Conservation (phyloP, 306 rosid genomes). For the Quercus aquifolioides region DNA sequence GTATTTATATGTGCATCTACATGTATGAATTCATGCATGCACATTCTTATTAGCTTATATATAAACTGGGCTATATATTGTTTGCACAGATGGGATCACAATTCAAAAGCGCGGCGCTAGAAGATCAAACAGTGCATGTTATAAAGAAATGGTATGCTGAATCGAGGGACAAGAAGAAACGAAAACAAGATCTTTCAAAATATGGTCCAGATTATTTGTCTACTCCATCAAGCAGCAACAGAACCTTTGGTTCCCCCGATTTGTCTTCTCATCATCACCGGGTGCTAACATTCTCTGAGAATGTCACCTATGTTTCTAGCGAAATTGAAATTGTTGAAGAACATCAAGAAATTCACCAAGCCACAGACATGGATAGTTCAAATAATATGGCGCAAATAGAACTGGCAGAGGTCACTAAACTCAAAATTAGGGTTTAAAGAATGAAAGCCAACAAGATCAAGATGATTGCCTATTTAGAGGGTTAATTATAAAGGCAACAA, state of each 20-base stretch:
- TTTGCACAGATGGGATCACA: slow-evolving; percentile 53
- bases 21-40: not conserved
- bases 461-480: not conserved
- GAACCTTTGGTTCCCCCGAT: not conserved
- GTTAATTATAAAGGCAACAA: not conserved
- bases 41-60: not conserved
- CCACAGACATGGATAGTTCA: not conserved
- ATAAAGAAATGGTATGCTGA: slow-evolving; percentile 50
- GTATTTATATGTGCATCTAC: slow-evolving; percentile 4
- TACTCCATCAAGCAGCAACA: slow-evolving; percentile 1
- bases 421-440: not conserved
- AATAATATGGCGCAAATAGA: not conserved
- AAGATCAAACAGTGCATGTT: slow-evolving; percentile 35
- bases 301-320: not conserved
- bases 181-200: slow-evolving; percentile 2
- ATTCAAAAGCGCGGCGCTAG: slow-evolving; percentile 42
- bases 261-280: slow-evolving; percentile 12
- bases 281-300: not conserved
- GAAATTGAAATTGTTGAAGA: slow-evolving; percentile 22
- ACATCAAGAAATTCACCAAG: slow-evolving; percentile 7
- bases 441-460: not conserved
- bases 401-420: not conserved
- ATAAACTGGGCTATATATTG: not conserved
- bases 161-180: slow-evolving; percentile 40
- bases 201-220: slow-evolving; percentile 3